phyloP scores from a whole-genome alignment of 306 rosid species.

The Lathyrus oleraceus region DNA sequence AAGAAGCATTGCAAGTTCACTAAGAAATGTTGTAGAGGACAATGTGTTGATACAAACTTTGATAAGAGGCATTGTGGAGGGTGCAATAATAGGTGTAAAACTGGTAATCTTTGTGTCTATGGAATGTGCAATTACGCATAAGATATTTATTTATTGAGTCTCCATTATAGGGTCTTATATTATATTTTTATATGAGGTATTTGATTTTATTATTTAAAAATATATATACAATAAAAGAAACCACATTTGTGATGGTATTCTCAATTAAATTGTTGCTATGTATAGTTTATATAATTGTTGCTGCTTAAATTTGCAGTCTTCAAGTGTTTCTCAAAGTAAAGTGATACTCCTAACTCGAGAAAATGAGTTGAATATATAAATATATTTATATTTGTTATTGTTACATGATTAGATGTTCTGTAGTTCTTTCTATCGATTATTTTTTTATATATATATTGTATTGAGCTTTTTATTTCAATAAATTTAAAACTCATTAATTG shows the following conservation, averaged over 20 bases:
- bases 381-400: background rate
- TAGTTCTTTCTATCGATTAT: background rate
- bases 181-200: constrained; percentile 33
- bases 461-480: background rate
- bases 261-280: background rate
- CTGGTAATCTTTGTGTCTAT: constrained; percentile 53
- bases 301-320: constrained; percentile 22
- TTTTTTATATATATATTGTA: background rate
- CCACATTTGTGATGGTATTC: constrained; percentile 53
- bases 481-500: too few species aligned
- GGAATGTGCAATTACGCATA: constrained; percentile 74
- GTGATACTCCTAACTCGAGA: constrained; percentile 1
- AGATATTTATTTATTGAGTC: constrained; percentile 24
- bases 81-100: constrained; percentile 55
- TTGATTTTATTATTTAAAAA: constrained; percentile 39
- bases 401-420: background rate
- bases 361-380: background rate
- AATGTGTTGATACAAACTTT: constrained; percentile 53
- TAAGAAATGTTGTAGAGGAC: constrained; percentile 62
- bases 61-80: constrained; percentile 85
- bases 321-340: constrained; percentile 21
- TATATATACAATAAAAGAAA: constrained; percentile 44
- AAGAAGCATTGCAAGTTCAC: constrained; percentile 73
- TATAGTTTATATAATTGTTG: background rate
- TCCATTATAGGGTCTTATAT: background rate